Base-by-base conservation (phyloP, 768 basidiomycete genomes). In the Mrakia hoshinonis region DNA sequence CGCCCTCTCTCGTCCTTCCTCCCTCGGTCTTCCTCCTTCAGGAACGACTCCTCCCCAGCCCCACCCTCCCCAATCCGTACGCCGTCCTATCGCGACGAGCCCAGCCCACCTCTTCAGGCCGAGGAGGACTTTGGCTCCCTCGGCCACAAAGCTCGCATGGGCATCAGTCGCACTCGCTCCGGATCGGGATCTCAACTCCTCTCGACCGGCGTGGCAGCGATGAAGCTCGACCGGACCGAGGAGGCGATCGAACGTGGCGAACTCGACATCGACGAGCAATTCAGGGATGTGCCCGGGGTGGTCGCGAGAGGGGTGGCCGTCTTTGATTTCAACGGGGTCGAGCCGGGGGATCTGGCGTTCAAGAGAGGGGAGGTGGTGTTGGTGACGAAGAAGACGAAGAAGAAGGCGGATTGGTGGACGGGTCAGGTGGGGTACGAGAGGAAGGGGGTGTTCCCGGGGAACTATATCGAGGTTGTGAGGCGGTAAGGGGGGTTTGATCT, bases 401-500 rank as follows among this genome's bases (percentile, higher is more conserved):
- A 47, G 12, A 65, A 60, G 22, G 49, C 62, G 49, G 69, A 72
- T 26, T 72, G 70, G 70, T 70, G 69, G 69, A 70, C 61, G 3
- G 69, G 69, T 49, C 61, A 39, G 22, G 48, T 63, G 22, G 61
- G 49, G 9, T 9, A 11, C 7, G 22, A 13, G 2, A 36, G 48
- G 3, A 20, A 24, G 48, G 69, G 69, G 1, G n/a, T 48, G n/a
- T 70, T 70, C 69, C 61, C 69, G 1, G 61, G 49, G 22, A 70
- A 46, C 22, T 70, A 70, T 38, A 49, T 70, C 5, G 47, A 70
- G 60, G 18, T 70, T 26, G 69, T 54, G n/a, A 29, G 48, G 12
- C 34, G 4, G 29, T 39, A 36, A 38, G 24, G 15, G 5, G 49
- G 5, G 11, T 24, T 24, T 24, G 49, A 9, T 7, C 22, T 51